These are phyloP conservation scores for Tulasnella sp. DNA, from an alignment of 768 basidiomycete genomes.

Conservation along the genomic window DNA sequence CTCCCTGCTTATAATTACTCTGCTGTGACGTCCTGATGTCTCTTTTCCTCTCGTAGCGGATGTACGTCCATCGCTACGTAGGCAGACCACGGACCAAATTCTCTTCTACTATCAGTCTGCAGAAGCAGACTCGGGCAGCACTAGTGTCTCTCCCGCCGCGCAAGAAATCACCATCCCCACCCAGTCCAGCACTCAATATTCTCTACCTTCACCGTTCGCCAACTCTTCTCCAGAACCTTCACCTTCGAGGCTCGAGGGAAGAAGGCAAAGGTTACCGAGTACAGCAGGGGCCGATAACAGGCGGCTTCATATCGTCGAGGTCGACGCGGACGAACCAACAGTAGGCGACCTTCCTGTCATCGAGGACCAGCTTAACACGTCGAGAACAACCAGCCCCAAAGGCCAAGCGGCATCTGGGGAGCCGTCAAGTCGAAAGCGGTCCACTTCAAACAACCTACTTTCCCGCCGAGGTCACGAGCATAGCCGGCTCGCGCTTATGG, in stretches of 20 bases:
- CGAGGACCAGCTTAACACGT: not conserved
- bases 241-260: not conserved
- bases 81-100: conserved; percentile 11
- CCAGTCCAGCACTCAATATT: conserved; percentile 11
- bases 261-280: not conserved
- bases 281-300: conserved; percentile 8
- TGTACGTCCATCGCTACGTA: not conserved
- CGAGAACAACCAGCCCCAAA: not conserved
- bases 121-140: conserved; percentile 1
- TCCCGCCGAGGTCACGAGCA: conserved; percentile 9
- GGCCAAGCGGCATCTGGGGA: not conserved
- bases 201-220: not conserved
- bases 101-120: conserved; percentile 18
- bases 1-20: not conserved
- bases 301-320: conserved; percentile 7
- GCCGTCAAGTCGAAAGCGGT: not conserved
- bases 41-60: not conserved
- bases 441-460: not conserved
- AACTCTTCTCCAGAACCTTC: not conserved
- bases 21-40: not conserved
- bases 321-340: conserved; percentile 5
- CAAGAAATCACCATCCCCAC: not conserved
- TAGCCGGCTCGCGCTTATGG: conserved; percentile 10
- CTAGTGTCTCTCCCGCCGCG: not conserved
- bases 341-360: not conserved